These are phyloP conservation scores for Aspergillus sp. DNA, from an alignment of 2,329 filamentous ascomycete genomes.

Conservation along the genomic window DNA sequence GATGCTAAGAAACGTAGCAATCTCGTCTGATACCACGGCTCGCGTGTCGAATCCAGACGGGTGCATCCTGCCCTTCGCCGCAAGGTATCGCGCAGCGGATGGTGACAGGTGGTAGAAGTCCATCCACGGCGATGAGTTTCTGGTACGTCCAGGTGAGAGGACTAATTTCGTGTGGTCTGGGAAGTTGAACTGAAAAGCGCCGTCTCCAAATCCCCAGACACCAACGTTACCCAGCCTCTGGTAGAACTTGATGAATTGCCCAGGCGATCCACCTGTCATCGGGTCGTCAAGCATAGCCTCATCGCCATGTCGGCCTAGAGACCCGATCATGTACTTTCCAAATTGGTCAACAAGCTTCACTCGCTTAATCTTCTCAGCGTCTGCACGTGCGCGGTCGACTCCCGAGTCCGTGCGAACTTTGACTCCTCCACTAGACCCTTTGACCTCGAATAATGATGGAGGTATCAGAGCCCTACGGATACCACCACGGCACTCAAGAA, in stretches of 20 bases:
- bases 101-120: slow-evolving; percentile 52
- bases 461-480: slow-evolving; percentile 43
- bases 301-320: slow-evolving; percentile 42
- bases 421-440: slow-evolving; percentile 29
- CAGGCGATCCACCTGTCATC: slow-evolving; percentile 24
- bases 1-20: slow-evolving; percentile 41
- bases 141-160: slow-evolving; percentile 42
- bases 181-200: slow-evolving; percentile 54
- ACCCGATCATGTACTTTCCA: slow-evolving; percentile 53
- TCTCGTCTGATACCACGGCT: slow-evolving; percentile 42
- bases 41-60: slow-evolving; percentile 45
- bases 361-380: slow-evolving; percentile 49
- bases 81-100: slow-evolving; percentile 45
- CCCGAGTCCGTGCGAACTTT: slow-evolving; percentile 34
- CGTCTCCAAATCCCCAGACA: slow-evolving; percentile 53
- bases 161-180: slow-evolving; percentile 54
- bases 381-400: slow-evolving; percentile 36
- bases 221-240: slow-evolving; percentile 53
- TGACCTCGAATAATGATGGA: slow-evolving; percentile 41
- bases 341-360: slow-evolving; percentile 52
- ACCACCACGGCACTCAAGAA: slow-evolving; percentile 32
- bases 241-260: slow-evolving; percentile 51
- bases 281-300: slow-evolving; percentile 33
- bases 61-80: slow-evolving; percentile 42
- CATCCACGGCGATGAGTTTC: slow-evolving; percentile 41